phyloP scores from a whole-genome alignment of 2,329 filamentous ascomycete species.

The Botryotinia narcissicola region DNA sequence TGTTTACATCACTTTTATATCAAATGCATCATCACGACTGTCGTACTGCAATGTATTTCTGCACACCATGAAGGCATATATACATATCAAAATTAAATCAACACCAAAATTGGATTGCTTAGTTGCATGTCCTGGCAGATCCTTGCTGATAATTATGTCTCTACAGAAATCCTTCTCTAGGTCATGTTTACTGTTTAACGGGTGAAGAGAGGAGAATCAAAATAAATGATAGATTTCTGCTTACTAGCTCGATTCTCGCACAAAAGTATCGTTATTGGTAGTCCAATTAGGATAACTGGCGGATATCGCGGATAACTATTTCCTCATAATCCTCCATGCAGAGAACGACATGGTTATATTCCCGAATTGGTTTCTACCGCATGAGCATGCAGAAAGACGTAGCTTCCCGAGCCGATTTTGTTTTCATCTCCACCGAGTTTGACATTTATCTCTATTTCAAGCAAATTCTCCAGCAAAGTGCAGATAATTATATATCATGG shows the following conservation, averaged over 20 bases:
- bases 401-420: conserved; percentile 13
- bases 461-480: neutral
- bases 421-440: conserved; percentile 15
- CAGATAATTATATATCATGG: neutral
- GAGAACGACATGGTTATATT: conserved; percentile 19
- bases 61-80: neutral
- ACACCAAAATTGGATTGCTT: neutral
- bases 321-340: conserved; percentile 11
- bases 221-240: conserved; percentile 2
- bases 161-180: neutral
- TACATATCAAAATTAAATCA: neutral
- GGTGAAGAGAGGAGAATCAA: neutral
- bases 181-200: neutral
- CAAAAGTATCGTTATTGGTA: neutral
- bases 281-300: conserved; percentile 8
- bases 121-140: conserved; percentile 2
- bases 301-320: conserved; percentile 14
- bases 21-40: neutral
- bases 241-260: neutral
- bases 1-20: neutral
- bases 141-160: neutral
- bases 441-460: neutral
- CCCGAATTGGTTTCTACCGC: conserved; percentile 18
- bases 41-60: neutral
- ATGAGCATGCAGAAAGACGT: conserved; percentile 11